Evolutionary conservation across 2,329 filamentous ascomycete genomes (phyloP).

Genomic region (Fusarium sp.): DNA sequence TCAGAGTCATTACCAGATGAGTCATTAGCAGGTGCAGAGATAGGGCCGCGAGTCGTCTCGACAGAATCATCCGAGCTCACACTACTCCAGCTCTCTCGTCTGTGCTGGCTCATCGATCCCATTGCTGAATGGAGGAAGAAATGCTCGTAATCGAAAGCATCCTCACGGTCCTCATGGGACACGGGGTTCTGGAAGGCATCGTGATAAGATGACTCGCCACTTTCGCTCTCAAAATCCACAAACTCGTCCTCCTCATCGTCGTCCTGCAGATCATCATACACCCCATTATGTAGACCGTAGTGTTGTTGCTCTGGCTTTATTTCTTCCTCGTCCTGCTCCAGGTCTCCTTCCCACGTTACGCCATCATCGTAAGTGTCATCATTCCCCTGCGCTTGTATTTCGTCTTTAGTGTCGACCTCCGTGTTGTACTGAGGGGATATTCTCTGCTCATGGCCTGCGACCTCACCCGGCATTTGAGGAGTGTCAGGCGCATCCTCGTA

Average conservation of each 20-base stretch:
- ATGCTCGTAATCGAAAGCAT: conserved; percentile 96
- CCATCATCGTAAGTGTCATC: conserved; percentile 56
- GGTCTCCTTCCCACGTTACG: conserved; percentile 33
- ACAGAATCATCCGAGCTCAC: conserved; percentile 73
- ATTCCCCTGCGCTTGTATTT: conserved; percentile 8
- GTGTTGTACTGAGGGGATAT: not conserved
- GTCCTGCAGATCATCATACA: conserved; percentile 34
- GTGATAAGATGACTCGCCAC: conserved; percentile 75
- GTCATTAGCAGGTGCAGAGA: conserved; percentile 25
- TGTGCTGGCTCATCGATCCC: conserved; percentile 75
- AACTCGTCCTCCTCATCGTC: conserved; percentile 56
- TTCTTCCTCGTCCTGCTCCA: conserved; percentile 18
- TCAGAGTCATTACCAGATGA: conserved; percentile 30
- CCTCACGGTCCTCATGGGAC: conserved; percentile 92
- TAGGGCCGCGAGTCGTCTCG: conserved; percentile 70
- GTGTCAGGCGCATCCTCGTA: conserved; percentile 18
- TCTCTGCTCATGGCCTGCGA: not conserved
- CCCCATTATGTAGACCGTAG: conserved; percentile 40
- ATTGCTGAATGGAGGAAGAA: conserved; percentile 96
- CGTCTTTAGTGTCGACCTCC: conserved; percentile 39
- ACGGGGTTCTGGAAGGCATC: conserved; percentile 72
- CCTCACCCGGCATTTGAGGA: conserved; percentile 7
- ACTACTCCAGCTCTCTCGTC: conserved; percentile 64
- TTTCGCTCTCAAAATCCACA: conserved; percentile 70
- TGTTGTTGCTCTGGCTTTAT: conserved; percentile 48